These are phyloP conservation scores for Termitomyces sp. DNA, from an alignment of 768 basidiomycete species.

Conservation along the genomic window DNA sequence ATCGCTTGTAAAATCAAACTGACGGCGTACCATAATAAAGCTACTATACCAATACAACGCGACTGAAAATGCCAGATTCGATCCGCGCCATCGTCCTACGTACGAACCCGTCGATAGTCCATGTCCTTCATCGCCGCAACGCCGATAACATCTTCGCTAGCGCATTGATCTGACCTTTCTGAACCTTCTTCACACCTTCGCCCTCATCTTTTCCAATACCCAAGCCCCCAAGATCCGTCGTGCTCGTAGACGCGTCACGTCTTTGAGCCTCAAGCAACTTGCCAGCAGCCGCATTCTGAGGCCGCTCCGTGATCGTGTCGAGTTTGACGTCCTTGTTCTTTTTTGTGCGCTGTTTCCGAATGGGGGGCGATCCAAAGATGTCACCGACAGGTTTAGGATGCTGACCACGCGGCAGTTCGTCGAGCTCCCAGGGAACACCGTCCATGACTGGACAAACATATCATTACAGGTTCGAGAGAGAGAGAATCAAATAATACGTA, in stretches of 20 bases:
- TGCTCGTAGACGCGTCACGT: conserved; percentile 70
- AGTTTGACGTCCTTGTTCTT: conserved; percentile 65
- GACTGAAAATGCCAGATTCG: conserved; percentile 33
- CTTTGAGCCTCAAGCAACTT: conserved; percentile 47
- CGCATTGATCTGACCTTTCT: conserved; percentile 86
- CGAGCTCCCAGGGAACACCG: conserved; percentile 75
- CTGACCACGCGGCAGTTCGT: conserved; percentile 63
- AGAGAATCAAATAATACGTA: conserved; percentile 36
- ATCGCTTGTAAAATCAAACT: conserved; percentile 16
- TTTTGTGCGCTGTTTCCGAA: conserved; percentile 62
- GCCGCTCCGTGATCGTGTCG: conserved; percentile 75
- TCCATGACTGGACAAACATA: conserved; percentile 51
- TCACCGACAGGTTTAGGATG: conserved; percentile 59
- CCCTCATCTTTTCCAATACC: conserved; percentile 37
- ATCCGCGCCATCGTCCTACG: conserved; percentile 20
- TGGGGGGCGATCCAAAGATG: conserved; percentile 56
- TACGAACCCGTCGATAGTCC: conserved; percentile 14
- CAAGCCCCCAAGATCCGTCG: conserved; percentile 56
- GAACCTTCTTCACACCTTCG: conserved; percentile 67
- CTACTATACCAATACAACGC: conserved; percentile 56
- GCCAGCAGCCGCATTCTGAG: conserved; percentile 30
- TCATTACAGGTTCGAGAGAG: conserved; percentile 7
- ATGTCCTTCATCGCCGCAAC: conserved; percentile 51
- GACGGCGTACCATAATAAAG: conserved; percentile 33
- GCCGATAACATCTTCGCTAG: conserved; percentile 91